Percentiles rank a stretch among this genome's conserved stretches.
Evolutionary conservation across 805 yeast species (phyloP).

Genomic region (Candida chilensis): DNA sequence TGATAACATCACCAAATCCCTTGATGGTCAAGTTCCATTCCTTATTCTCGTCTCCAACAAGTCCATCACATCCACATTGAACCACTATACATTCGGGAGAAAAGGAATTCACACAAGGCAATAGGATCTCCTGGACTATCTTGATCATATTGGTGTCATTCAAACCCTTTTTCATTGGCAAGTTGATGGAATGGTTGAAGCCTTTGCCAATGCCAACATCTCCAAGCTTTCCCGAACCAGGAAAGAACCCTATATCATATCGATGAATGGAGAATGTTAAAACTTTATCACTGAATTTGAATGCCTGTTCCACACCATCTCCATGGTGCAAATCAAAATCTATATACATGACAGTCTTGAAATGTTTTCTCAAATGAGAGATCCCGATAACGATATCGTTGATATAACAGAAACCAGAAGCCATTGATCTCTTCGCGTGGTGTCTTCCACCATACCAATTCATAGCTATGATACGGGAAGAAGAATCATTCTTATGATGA

Average conservation of each 20-base stretch:
- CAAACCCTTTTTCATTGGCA: conserved; percentile 52
- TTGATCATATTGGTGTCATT: conserved; percentile 30
- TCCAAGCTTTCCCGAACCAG: conserved; percentile 51
- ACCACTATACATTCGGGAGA: conserved; percentile 48
- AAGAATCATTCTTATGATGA: conserved; percentile 2
- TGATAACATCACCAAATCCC: conserved; percentile 32
- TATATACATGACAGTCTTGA: conserved; percentile 42
- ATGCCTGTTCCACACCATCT: conserved; percentile 69
- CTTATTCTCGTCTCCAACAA: conserved; percentile 49
- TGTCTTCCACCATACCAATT: conserved; percentile 82
- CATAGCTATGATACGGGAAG: conserved; percentile 30
- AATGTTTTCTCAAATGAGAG: conserved; percentile 35
- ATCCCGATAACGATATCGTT: conserved; percentile 61
- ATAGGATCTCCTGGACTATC: conserved; percentile 28
- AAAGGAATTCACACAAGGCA: conserved; percentile 27
- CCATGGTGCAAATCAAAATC: conserved; percentile 78
- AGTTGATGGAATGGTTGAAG: conserved; percentile 28
- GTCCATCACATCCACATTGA: conserved; percentile 71
- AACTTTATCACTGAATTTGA: conserved; percentile 44
- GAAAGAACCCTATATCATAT: conserved; percentile 59
- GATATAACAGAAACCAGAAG: conserved; percentile 67
- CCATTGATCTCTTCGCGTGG: conserved; percentile 45
- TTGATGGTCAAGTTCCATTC: conserved; percentile 64
- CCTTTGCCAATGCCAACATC: conserved; percentile 29
- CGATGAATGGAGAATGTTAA: conserved; percentile 58